Evolutionary conservation across 331 rosid genomes (phyloP), one percentile per base, ranked within the genome.

Genomic region (Pyrus hybrid): DNA sequence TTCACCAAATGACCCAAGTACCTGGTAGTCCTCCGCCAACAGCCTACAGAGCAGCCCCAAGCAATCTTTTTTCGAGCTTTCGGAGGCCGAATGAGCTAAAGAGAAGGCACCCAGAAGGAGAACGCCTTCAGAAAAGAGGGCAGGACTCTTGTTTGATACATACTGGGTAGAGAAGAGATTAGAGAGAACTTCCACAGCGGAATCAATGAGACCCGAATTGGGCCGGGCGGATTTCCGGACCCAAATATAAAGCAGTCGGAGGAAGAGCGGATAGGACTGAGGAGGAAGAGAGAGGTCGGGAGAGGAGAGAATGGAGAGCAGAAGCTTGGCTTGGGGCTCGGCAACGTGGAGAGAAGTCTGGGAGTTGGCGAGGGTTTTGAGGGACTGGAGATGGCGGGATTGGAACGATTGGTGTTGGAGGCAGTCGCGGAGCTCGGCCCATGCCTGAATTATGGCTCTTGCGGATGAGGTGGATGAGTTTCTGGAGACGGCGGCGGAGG

Each of bases 311-410:
- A 94, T 81, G 14, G 91, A 63, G 67, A 94, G 82, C 9, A 91
- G 73, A 74, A 94, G 88, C 80, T 79, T 87, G 4, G 94, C 97
- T 72, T 90, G 98, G 6, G 98, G 96, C 25, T 94, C 96, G 6
- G 97, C 95, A 23, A 93, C 98, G 73, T 90, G 93, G 18, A 93
- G 92, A 12, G 97, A 87, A 3, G 82, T 47, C 68, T 86, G 95
- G 12, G 96, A 90, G 83, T 81, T 85, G 26, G 81, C 86, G 2
- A 93, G 88, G 79, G 83, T 86, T 68, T 85, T 86, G 25, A 93
- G 89, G 66, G 90, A 84, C 18, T 85, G 92, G 67, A 86, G 83
- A 41, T 87, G 93, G 28, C 77, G 83, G 49, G 79, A 41, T 57
- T 41, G 35, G 63, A 88, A 90, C 5, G 87, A 87, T 47, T 67